phyloP scores from a whole-genome alignment of 305 asterid species.

The Solanum aculeatissimum region DNA sequence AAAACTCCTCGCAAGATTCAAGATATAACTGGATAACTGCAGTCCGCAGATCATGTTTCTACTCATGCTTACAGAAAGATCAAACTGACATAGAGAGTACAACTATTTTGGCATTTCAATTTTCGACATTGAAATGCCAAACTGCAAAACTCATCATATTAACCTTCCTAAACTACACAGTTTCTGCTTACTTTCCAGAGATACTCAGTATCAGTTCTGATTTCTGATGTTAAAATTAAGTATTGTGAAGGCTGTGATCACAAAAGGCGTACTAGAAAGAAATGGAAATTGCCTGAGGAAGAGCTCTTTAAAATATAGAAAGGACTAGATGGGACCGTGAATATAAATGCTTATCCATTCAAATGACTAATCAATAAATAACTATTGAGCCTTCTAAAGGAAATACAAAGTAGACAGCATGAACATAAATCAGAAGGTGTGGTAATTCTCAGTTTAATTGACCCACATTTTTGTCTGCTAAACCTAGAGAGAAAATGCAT shows the following conservation, averaged over 20 bases:
- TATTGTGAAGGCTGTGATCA: neutral
- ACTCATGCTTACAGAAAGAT: neutral
- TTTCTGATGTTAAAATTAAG: neutral
- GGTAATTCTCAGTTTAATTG: neutral
- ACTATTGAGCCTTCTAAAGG: neutral
- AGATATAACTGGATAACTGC: neutral
- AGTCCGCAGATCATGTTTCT: neutral
- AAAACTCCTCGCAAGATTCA: neutral
- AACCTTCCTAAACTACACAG: neutral
- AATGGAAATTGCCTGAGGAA: neutral
- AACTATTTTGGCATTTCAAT: neutral
- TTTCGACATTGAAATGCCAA: neutral
- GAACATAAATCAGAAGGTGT: neutral
- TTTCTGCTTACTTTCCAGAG: neutral
- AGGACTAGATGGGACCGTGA: neutral
- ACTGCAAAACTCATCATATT: neutral
- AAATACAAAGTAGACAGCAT: neutral
- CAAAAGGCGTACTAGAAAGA: neutral
- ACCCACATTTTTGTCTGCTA: neutral
- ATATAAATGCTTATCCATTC: neutral
- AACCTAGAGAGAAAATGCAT: neutral
- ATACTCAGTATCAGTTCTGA: neutral
- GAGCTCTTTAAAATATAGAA: neutral
- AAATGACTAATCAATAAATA: neutral
- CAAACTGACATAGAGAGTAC: neutral